phyloP scores from a whole-genome alignment of 768 basidiomycete species.

The Suillus bovinus region DNA sequence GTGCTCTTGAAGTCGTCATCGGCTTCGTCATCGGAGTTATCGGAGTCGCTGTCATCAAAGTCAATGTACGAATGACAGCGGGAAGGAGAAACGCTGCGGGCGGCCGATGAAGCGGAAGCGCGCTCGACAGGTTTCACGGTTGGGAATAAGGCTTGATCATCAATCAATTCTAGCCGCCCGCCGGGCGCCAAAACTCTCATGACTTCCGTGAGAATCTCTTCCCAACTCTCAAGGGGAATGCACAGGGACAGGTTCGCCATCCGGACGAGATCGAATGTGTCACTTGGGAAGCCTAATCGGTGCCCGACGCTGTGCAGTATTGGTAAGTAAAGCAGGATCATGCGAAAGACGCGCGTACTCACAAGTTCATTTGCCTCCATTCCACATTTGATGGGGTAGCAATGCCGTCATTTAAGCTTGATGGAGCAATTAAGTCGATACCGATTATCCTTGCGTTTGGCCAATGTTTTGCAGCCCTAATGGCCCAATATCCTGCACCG shows the following conservation, averaged over 20 bases:
- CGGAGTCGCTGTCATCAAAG: slow-evolving; percentile 16
- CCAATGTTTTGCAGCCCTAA: slow-evolving; percentile 66
- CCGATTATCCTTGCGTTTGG: slow-evolving; percentile 58
- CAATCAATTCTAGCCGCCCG: slow-evolving; percentile 73
- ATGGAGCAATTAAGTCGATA: slow-evolving; percentile 57
- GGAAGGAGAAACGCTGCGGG: slow-evolving; percentile 3
- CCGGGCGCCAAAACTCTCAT: slow-evolving; percentile 58
- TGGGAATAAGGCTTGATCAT: slow-evolving; percentile 70
- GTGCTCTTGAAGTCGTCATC: slow-evolving; percentile 34
- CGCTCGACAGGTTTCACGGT: slow-evolving; percentile 38
- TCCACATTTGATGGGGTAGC: slow-evolving; percentile 39
- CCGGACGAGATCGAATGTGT: slow-evolving; percentile 70
- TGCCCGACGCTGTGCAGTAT: slow-evolving; percentile 45
- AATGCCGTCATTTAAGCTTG: slow-evolving; percentile 35
- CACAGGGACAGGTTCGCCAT: slow-evolving; percentile 68
- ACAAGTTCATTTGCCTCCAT: slow-evolving; percentile 71
- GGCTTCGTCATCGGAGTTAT: slow-evolving; percentile 25
- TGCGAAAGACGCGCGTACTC: slow-evolving; percentile 28
- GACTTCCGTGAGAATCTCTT: slow-evolving; percentile 56
- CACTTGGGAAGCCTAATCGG: slow-evolving; percentile 59
- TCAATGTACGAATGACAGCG: slow-evolving; percentile 22
- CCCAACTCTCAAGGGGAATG: slow-evolving; percentile 64
- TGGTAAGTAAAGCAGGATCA: slow-evolving; percentile 14
- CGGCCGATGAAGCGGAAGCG: slow-evolving; percentile 11
- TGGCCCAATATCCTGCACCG: slow-evolving; percentile 69